Conservation (phyloP, 2,329 filamentous ascomycete species). For the Zymoseptoria brevis region DNA sequence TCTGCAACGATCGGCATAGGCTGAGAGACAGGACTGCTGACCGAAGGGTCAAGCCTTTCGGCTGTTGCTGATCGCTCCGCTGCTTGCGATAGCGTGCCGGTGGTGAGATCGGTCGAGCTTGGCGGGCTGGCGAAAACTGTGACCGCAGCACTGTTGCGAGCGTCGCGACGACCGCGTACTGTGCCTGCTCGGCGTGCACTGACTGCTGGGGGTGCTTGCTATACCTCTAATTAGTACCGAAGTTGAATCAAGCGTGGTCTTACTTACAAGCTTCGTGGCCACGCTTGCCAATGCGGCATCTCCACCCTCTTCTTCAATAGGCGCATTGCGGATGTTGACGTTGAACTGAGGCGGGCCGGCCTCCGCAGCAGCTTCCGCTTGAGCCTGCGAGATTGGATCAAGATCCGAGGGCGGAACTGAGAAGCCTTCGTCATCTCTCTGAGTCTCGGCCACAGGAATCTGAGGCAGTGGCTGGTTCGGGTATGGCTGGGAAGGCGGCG, state of each 20-base stretch:
- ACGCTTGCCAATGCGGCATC: conserved; percentile 68
- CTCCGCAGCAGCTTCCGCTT: conserved; percentile 54
- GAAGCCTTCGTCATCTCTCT: conserved; percentile 68
- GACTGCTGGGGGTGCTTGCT: conserved; percentile 49
- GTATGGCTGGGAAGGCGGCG: conserved; percentile 4
- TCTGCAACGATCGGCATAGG: conserved; percentile 2
- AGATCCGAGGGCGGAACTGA: conserved; percentile 59
- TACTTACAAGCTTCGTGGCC: conserved; percentile 57
- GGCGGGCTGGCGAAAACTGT: conserved; percentile 11
- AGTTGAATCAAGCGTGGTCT: neutral
- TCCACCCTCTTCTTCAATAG: conserved; percentile 64
- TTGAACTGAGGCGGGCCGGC: conserved; percentile 61
- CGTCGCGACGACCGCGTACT: conserved; percentile 78
- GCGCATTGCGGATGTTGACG: conserved; percentile 69
- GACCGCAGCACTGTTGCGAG: conserved; percentile 76
- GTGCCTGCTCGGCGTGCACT: conserved; percentile 51
- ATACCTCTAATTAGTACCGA: neutral
- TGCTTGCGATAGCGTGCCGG: neutral
- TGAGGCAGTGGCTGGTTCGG: neutral
- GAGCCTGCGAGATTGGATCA: conserved; percentile 58
- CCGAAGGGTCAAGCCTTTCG: neutral
- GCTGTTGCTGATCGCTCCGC: conserved; percentile 5
- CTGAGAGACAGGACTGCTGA: conserved; percentile 4
- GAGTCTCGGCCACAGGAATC: conserved; percentile 28
- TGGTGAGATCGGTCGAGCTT: conserved; percentile 3